Base-by-base conservation (phyloP, 495 filamentous ascomycete genomes). In the Neurospora discreta region DNA sequence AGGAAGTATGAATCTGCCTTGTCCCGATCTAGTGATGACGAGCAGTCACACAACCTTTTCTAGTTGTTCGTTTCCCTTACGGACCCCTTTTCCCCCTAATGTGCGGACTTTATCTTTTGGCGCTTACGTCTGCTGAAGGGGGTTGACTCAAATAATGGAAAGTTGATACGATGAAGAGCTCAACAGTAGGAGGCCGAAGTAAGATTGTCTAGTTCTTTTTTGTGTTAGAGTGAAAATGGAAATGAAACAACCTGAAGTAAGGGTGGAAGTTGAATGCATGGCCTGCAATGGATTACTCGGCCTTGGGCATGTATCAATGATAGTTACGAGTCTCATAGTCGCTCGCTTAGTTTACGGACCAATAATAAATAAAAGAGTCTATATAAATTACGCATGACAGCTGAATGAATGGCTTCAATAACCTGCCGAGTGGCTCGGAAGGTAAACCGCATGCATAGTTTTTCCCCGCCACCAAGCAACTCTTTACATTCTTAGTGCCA, bases 281-380 rank as follows among this genome's bases (percentile, higher is more conserved):
- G 76, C 77, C 77, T 69, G 71, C 40, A 73, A 75, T 76, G 75
- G 74, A 77, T 77, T 73, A 78, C 72, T 52, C 60, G 77, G 73
- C 76, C 74, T 76, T 77, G 78, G 76, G 77, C 78, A 80, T 80
- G 77, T 80, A 80, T 41, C 70, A 71, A 71, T 67, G 74, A 78
- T 79, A 80, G 73, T 76, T 74, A 76, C 68, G 71, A 74, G 75
- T 76, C 76, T 65, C 71, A 78, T 79, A 80, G 77, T 76, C 77
- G 71, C 74, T 80, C 77, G 26, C 73, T 80, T 74, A 80, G 43
- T 71, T 74, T 69, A 68, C n/a, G 52, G 20, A 26, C 43, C 33
- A 39, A 43, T 33, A 26, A 20, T 33, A 26, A 20, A 39, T 39
- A 43, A 16, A 73, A 30, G 30, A 68, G 71, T 69, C 70, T 38